phyloP scores from a whole-genome alignment of 306 rosid genomes.

The Acacia acuminata region DNA sequence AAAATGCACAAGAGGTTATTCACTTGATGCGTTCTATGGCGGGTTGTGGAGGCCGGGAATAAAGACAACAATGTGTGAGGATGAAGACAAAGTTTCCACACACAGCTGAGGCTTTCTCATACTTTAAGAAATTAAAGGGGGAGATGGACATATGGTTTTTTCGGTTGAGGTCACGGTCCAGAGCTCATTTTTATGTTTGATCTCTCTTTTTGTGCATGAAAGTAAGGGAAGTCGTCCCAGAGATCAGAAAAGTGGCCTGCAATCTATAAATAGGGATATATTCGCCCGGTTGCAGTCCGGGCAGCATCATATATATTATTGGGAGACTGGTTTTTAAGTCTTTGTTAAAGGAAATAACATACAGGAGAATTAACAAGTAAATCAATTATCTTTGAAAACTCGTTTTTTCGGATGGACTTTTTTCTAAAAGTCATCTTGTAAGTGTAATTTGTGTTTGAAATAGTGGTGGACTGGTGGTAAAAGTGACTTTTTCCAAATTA shows the following conservation, averaged over 20 bases:
- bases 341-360: too few species aligned
- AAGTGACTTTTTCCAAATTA: too few species aligned
- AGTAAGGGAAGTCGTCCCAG: conserved; percentile 61
- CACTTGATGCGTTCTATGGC: too few species aligned
- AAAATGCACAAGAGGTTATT: too few species aligned
- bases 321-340: too few species aligned
- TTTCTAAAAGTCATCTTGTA: too few species aligned
- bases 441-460: too few species aligned
- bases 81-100: conserved; percentile 87
- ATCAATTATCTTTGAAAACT: too few species aligned
- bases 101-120: conserved; percentile 70
- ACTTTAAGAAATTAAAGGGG: conserved; percentile 59
- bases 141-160: conserved; percentile 45
- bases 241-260: conserved; percentile 45
- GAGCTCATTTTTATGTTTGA: conserved; percentile 19
- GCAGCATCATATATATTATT: conserved; percentile 18
- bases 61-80: conserved; percentile 65
- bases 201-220: conserved; percentile 52
- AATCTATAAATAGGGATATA: conserved; percentile 19
- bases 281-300: background rate
- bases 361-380: too few species aligned
- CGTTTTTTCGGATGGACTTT: too few species aligned
- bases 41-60: conserved; percentile 34
- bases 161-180: conserved; percentile 53
- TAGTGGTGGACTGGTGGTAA: too few species aligned